A percentile compares a stretch with the other conserved stretches of the same genome.
These are phyloP conservation scores for Hirsutella thompsonii DNA, from an alignment of 2,329 filamentous ascomycete species.

Conservation along the genomic window DNA sequence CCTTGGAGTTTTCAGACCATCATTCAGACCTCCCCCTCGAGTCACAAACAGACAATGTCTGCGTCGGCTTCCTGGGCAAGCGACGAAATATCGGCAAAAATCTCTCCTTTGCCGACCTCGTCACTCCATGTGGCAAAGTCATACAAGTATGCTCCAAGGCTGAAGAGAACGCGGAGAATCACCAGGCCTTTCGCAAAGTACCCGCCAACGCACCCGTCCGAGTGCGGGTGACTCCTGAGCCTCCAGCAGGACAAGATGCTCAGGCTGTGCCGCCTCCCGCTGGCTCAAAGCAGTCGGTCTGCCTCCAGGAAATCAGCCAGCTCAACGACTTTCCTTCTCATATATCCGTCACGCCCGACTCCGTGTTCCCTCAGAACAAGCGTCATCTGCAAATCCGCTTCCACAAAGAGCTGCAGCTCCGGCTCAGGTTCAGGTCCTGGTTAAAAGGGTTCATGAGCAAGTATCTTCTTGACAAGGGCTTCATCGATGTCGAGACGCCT, in stretches of 20 bases:
- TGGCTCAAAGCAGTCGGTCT: constrained; percentile 37
- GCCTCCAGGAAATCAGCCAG: constrained; percentile 42
- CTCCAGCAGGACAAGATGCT: constrained; percentile 9
- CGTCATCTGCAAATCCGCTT: constrained; percentile 81
- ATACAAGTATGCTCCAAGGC: constrained; percentile 32
- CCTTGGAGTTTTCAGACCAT: background rate
- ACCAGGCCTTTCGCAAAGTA: constrained; percentile 30
- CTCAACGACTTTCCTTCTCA: constrained; percentile 35
- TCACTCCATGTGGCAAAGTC: constrained; percentile 22
- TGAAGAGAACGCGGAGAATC: constrained; percentile 20
- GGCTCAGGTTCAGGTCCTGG: constrained; percentile 57
- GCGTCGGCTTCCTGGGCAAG: constrained; percentile 55
- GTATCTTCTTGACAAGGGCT: constrained; percentile 42
- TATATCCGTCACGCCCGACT: constrained; percentile 63
- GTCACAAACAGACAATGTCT: constrained; percentile 1
- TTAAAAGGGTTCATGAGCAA: constrained; percentile 40
- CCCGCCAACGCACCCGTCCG: constrained; percentile 39
- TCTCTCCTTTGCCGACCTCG: constrained; percentile 55
- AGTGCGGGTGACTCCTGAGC: constrained; percentile 25
- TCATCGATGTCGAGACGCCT: constrained; percentile 80
- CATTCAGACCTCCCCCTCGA: background rate
- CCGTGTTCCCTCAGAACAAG: constrained; percentile 59
- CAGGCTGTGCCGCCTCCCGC: constrained; percentile 9
- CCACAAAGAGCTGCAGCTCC: constrained; percentile 49
- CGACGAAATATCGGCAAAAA: constrained; percentile 54